These are phyloP conservation scores for Eucalyptus pumila DNA, from an alignment of 345 rosid species.

Conservation along the genomic window DNA sequence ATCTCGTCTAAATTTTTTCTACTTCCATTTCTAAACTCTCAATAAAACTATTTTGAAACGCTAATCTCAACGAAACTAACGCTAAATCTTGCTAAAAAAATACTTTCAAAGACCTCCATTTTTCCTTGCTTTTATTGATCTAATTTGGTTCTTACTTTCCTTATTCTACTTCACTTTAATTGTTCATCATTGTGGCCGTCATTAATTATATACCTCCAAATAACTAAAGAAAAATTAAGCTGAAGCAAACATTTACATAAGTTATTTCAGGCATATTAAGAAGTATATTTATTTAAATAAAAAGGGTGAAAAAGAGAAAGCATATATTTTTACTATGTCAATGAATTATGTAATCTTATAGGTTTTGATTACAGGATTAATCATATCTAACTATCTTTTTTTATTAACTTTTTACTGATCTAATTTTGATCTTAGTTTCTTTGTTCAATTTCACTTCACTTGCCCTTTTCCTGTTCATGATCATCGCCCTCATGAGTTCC, in stretches of 20 bases:
- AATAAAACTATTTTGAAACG: background rate
- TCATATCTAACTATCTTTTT: too few relatives aligned
- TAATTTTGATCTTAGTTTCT: background rate
- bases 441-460: background rate
- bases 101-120: background rate
- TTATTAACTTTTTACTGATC: background rate
- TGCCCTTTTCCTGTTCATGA: background rate
- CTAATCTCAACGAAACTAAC: background rate
- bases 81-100: background rate
- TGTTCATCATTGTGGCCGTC: background rate
- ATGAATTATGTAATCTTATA: too few relatives aligned
- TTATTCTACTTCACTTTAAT: background rate
- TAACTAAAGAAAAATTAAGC: background rate
- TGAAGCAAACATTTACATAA: background rate
- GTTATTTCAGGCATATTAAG: background rate
- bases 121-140: background rate
- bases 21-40: background rate
- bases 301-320: background rate
- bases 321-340: too few relatives aligned
- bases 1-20: background rate
- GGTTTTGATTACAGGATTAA: background rate
- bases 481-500: background rate
- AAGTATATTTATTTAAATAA: too few relatives aligned
- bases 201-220: background rate
- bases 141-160: background rate